Base-by-base conservation (phyloP, 306 rosid genomes). In the Malus asiatica region DNA sequence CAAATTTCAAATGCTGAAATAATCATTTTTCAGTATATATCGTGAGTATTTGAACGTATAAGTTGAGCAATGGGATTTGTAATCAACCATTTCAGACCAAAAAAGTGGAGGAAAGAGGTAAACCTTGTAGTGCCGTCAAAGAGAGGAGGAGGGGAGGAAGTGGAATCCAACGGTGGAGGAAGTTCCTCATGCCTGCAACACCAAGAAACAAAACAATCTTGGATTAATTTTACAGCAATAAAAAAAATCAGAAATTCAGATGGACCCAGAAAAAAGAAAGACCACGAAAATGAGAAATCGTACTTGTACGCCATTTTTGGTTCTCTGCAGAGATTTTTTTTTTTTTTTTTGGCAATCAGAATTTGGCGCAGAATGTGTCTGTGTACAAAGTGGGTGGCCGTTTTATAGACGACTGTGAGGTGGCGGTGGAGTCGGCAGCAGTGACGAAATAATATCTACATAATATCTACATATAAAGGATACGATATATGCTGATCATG, bases 101-200 rank as follows among this genome's bases (percentile, higher is more conserved):
- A 2, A 10, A 44, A 22, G 18, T 4, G 25, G 40, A 76, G 44
- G 29, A 62, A 42, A 57, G 53, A 66, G 55, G 2, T 19, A 32
- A 79, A 93, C 96, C 98, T 89, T 70, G 91, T 88, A 42, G 98
- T 89, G 80, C 97, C 98, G 66, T 93, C 96, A 62, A 93, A 93
- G 35, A 93, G 75, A 71, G 96, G 81, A 53, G 96, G 98, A 44
- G 80, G 96, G 11, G 76, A 79, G 53, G 98, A 82, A 19, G 83
- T 75, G 79, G 92, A 84, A 68, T 86, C 86, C 77, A 93, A 59
- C 0, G 86, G 19, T 0, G 93, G 80, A 42, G 96, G 90, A 71
- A 48, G 84, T 72, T 62, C 78, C 38, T 70, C 87, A 40, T 66
- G 71, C 33, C 91, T 89, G 20, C 30, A 74, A 12, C 64, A 76